phyloP scores from a whole-genome alignment of 2,329 filamentous ascomycete species.

The Fusarium clavum region DNA sequence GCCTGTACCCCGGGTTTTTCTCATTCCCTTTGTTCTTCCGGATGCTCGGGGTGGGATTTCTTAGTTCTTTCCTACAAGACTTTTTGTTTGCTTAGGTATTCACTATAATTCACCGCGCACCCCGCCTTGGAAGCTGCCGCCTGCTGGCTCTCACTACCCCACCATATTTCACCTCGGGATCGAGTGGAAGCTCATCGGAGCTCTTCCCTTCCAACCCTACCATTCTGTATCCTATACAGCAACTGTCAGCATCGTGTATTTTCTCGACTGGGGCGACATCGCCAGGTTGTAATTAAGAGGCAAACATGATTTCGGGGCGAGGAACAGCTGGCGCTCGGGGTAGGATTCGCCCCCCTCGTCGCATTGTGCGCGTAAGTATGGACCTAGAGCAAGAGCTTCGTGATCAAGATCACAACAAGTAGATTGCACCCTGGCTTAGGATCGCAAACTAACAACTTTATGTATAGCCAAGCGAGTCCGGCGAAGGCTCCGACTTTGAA shows the following conservation, averaged over 20 bases:
- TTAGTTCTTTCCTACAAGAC: not conserved
- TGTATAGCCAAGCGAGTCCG: constrained; percentile 52
- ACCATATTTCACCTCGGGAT: constrained; percentile 24
- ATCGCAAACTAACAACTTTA: constrained; percentile 41
- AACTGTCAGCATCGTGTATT: not conserved
- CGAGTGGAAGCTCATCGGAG: constrained; percentile 8
- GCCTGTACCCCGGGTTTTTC: constrained; percentile 24
- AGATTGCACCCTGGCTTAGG: not conserved
- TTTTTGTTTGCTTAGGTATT: not conserved
- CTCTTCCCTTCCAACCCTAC: not conserved
- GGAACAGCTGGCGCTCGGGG: constrained; percentile 57
- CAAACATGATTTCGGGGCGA: constrained; percentile 62
- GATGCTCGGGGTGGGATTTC: constrained; percentile 24
- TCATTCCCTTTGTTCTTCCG: constrained; percentile 22
- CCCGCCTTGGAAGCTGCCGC: constrained; percentile 25
- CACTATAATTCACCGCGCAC: constrained; percentile 9
- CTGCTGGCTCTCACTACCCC: constrained; percentile 32
- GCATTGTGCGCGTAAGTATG: constrained; percentile 56
- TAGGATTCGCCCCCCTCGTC: constrained; percentile 58
- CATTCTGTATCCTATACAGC: not conserved
- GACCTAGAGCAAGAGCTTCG: not conserved
- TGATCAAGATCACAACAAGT: not conserved
- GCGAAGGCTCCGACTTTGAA: constrained; percentile 82
- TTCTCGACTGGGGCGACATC: constrained; percentile 9
- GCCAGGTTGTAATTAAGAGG: not conserved